Base-by-base conservation (phyloP, 306 rosid genomes). In the Mimosa pudica region DNA sequence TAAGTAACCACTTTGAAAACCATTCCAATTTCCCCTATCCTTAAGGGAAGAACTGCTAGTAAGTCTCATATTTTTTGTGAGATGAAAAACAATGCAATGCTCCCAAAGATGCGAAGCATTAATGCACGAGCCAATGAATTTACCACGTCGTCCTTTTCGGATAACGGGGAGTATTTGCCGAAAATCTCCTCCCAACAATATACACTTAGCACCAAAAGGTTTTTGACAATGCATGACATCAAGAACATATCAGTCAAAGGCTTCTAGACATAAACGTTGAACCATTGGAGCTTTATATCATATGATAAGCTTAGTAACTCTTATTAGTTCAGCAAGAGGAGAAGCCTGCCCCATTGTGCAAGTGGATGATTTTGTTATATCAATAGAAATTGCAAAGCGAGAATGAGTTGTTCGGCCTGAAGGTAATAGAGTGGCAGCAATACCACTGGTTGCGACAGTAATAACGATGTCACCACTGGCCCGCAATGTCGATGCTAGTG, bases 281-380 rank as follows among this genome's bases (percentile, higher is more conserved):
- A 55, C n/a, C 30, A 17, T 55, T 0, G 61, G 61, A 1, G 30
- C 30, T 17, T 55, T 3, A 16, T 55, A 30, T 30, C 30, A 55
- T 0, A 55, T 55, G 0, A 55, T 55, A 6, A 55, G n/a, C 6
- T 55, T 55, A 0, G 30, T 55, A 0, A 0, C 8, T 52, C 8
- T 5, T 17, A 55, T 4, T 0, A 55, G 1, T 0, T 55, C 7
- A 1, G 61, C 30, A 1, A 55, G 2, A 5, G 8, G 10, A 0
- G 30, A 55, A 1, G n/a, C 6, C 1, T 54, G 10, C 3, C 6
- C 7, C 0, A 55, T 55, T 0, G 7, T 1, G 9, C 30, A 55
- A 0, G n/a, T 5, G 0, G 10, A 55, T 0, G 1, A 7, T 10
- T 55, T 3, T 17, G 6, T 17, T 0, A 55, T 4, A 1, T 6